Percentiles rank a stretch among this genome's conserved stretches.
Evolutionary conservation across 495 filamentous ascomycete genomes (phyloP).

Genomic region (Lasiosphaeria ovina): DNA sequence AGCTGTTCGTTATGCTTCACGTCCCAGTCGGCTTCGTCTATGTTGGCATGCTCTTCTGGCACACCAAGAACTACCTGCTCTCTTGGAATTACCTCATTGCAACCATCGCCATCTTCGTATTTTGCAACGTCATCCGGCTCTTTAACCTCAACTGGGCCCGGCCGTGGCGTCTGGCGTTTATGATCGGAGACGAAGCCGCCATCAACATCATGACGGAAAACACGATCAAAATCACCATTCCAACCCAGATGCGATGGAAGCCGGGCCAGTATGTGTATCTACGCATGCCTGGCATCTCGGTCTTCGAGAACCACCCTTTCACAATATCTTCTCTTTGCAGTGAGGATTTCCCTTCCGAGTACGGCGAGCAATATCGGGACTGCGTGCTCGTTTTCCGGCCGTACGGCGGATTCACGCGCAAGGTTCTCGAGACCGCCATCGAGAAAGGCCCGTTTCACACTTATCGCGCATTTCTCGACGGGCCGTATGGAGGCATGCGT

Average conservation of each 20-base stretch:
- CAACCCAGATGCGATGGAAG: conserved; percentile 88
- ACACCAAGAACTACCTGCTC: conserved; percentile 85
- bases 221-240: conserved; percentile 88
- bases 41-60: conserved; percentile 89
- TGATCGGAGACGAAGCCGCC: conserved; percentile 84
- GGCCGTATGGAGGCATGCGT: conserved; percentile 92
- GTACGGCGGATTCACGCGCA: conserved; percentile 82
- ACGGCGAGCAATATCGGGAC: conserved; percentile 82
- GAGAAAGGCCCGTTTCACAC: conserved; percentile 81
- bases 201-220: conserved; percentile 87
- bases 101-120: conserved; percentile 73
- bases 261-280: conserved; percentile 95
- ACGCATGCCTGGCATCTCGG: conserved; percentile 83
- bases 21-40: conserved; percentile 78
- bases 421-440: conserved; percentile 72
- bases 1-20: conserved; percentile 79
- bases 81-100: conserved; percentile 90
- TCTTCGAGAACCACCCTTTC: conserved; percentile 93
- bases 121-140: conserved; percentile 62
- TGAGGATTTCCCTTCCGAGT: conserved; percentile 81
- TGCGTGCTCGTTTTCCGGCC: conserved; percentile 88
- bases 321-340: conserved; percentile 88
- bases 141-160: conserved; percentile 85
- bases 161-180: conserved; percentile 72
- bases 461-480: conserved; percentile 87